Evolutionary conservation across 2,329 filamentous ascomycete species (phyloP).

Genomic region (Fusarium temperatum): DNA sequence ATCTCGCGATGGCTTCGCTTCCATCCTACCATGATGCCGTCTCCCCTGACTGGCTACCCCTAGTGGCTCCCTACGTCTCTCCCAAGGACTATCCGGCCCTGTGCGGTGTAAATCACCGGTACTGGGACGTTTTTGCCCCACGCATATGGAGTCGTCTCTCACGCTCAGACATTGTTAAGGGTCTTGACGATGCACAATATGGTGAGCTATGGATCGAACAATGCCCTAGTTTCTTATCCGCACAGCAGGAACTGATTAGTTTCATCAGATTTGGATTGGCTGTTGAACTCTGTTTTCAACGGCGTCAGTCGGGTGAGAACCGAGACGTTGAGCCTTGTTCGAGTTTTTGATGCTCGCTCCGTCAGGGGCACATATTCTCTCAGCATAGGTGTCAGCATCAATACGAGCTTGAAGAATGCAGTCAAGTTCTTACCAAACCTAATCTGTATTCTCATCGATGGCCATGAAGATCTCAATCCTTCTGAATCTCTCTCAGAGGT

Average conservation of each 20-base stretch:
- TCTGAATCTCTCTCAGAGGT: slow-evolving; percentile 44
- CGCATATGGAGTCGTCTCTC: slow-evolving; percentile 63
- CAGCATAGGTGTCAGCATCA: slow-evolving; percentile 47
- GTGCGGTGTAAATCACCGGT: slow-evolving; percentile 59
- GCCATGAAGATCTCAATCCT: slow-evolving; percentile 56
- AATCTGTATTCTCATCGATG: slow-evolving; percentile 59
- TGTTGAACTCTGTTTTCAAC: slow-evolving; percentile 55
- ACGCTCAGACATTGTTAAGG: slow-evolving; percentile 48
- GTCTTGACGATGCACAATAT: slow-evolving; percentile 55
- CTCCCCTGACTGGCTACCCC: slow-evolving; percentile 57
- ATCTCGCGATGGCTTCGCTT: slow-evolving; percentile 45
- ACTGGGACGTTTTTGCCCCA: slow-evolving; percentile 60
- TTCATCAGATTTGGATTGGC: slow-evolving; percentile 59
- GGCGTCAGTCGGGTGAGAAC: slow-evolving; percentile 48
- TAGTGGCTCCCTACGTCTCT: slow-evolving; percentile 57
- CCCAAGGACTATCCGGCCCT: slow-evolving; percentile 54
- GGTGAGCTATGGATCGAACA: slow-evolving; percentile 48
- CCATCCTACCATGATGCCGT: slow-evolving; percentile 64
- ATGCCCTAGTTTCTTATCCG: background rate
- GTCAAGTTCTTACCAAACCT: slow-evolving; percentile 54
- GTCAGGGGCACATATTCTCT: slow-evolving; percentile 53
- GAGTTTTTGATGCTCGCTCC: slow-evolving; percentile 59
- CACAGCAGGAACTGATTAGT: background rate
- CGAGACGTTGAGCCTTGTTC: slow-evolving; percentile 55
- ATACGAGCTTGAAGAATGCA: slow-evolving; percentile 52